A percentile compares a stretch with the other conserved stretches of the same genome.
Evolutionary conservation across 345 rosid species (phyloP).

Genomic region (Reutealis trisperma): DNA sequence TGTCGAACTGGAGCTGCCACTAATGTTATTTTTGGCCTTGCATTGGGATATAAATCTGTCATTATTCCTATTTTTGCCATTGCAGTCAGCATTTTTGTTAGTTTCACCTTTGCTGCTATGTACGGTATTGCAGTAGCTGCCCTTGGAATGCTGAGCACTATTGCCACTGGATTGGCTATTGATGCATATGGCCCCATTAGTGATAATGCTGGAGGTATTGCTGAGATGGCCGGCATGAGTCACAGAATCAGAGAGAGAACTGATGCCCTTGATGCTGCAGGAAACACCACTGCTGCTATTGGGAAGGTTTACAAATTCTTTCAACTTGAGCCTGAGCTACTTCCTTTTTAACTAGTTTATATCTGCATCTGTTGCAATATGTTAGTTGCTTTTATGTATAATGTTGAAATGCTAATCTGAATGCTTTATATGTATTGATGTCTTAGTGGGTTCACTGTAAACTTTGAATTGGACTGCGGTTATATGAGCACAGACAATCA

Average conservation of each 20-base stretch:
- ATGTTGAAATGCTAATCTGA: not conserved
- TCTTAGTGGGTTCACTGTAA: not conserved
- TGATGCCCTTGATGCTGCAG: slow-evolving; percentile 88
- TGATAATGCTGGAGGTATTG: slow-evolving; percentile 85
- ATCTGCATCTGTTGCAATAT: not conserved
- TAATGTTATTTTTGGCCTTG: slow-evolving; percentile 76
- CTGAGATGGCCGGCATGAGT: slow-evolving; percentile 93
- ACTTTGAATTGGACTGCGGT: not conserved
- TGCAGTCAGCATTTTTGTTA: slow-evolving; percentile 65
- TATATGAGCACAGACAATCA: not conserved
- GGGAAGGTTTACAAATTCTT: slow-evolving; percentile 54
- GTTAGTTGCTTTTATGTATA: not conserved
- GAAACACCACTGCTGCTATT: slow-evolving; percentile 85
- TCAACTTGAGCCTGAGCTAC: not conserved
- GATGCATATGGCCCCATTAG: slow-evolving; percentile 89
- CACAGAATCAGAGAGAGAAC: slow-evolving; percentile 79
- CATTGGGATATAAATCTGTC: slow-evolving; percentile 75
- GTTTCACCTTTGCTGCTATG: slow-evolving; percentile 81
- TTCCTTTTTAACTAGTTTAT: not conserved
- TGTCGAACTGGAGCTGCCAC: slow-evolving; percentile 92
- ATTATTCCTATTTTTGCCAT: slow-evolving; percentile 78
- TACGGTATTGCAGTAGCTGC: slow-evolving; percentile 82
- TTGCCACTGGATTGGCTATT: slow-evolving; percentile 80
- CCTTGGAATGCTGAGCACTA: slow-evolving; percentile 84
- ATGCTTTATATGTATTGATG: not conserved